Evolutionary conservation across 768 basidiomycete genomes (phyloP).

Genomic region (Suillus variegatus): DNA sequence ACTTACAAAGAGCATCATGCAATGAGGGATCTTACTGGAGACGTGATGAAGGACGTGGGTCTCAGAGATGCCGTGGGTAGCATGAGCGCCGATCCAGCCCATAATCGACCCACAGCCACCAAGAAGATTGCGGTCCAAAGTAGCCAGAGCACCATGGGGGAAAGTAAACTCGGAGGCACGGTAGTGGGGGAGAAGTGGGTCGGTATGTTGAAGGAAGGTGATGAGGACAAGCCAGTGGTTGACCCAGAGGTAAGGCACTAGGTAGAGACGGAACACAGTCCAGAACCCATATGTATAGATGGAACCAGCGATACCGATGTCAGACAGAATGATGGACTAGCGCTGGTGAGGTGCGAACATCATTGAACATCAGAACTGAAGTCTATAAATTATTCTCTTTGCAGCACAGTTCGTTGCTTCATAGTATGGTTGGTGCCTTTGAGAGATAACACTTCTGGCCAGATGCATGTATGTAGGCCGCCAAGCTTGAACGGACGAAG

Average conservation of each 20-base stretch:
- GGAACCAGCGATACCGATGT: conserved; percentile 67
- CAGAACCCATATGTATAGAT: conserved; percentile 64
- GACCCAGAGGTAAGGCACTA: conserved; percentile 90
- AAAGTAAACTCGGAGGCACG: conserved; percentile 89
- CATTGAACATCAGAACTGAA: conserved; percentile 68
- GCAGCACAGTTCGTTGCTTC: conserved; percentile 24
- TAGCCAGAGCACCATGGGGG: conserved; percentile 89
- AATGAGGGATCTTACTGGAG: conserved; percentile 95
- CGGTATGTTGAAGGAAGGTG: conserved; percentile 98
- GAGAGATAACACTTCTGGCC: conserved; percentile 89
- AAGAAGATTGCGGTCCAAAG: conserved; percentile 81
- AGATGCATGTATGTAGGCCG: conserved; percentile 84
- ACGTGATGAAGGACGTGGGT: conserved; percentile 94
- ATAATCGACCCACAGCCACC: conserved; percentile 78
- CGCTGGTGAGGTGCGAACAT: conserved; percentile 88
- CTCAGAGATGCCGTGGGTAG: conserved; percentile 92
- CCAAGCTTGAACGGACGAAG: conserved; percentile 45
- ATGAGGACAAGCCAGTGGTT: conserved; percentile 97
- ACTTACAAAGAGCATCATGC: conserved; percentile 78
- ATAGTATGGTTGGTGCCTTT: conserved; percentile 66
- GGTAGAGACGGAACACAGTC: conserved; percentile 76
- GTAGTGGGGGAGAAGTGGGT: conserved; percentile 93
- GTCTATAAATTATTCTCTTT: conserved; percentile 41
- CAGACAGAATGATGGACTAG: conserved; percentile 78
- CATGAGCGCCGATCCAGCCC: conserved; percentile 82